Conservation (phyloP, 2,329 filamentous ascomycete genomes). For the Sporothrix dimorphospora region DNA sequence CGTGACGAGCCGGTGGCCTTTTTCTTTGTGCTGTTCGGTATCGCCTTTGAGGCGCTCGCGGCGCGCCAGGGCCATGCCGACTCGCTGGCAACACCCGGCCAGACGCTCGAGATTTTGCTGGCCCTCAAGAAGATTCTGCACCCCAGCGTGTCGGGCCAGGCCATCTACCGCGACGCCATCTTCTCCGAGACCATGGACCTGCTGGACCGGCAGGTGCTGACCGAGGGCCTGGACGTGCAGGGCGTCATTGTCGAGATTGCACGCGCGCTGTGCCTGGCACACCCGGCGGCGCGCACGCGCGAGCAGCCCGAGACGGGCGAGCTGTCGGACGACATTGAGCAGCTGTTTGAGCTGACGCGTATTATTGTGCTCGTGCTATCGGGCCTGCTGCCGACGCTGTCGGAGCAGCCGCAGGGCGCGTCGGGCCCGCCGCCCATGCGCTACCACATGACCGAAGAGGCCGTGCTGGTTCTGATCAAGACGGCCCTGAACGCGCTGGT, state of each 20-base stretch:
- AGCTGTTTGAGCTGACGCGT: slow-evolving; percentile 93
- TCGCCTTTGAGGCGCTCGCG: slow-evolving; percentile 93
- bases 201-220: slow-evolving; percentile 87
- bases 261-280: slow-evolving; percentile 83
- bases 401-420: slow-evolving; percentile 36
- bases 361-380: slow-evolving; percentile 94
- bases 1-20: slow-evolving; percentile 97
- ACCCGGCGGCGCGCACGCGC: slow-evolving; percentile 80
- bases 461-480: slow-evolving; percentile 78
- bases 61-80: slow-evolving; percentile 71
- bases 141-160: slow-evolving; percentile 91
- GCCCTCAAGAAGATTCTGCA: slow-evolving; percentile 94
- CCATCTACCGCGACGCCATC: slow-evolving; percentile 93
- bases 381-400: slow-evolving; percentile 81
- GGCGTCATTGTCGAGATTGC: slow-evolving; percentile 93
- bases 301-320: slow-evolving; percentile 71
- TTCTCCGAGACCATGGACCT: slow-evolving; percentile 98
- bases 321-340: slow-evolving; percentile 94
- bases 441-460: slow-evolving; percentile 77
- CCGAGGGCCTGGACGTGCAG: slow-evolving; percentile 86
- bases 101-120: slow-evolving; percentile 80
- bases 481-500: slow-evolving; percentile 85
- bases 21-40: slow-evolving; percentile 96
- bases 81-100: slow-evolving; percentile 71
- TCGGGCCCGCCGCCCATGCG: slow-evolving; percentile 51